Base-by-base conservation (phyloP, 192 early-diverging fungal genomes). In the Dimargaris cristalligena region DNA sequence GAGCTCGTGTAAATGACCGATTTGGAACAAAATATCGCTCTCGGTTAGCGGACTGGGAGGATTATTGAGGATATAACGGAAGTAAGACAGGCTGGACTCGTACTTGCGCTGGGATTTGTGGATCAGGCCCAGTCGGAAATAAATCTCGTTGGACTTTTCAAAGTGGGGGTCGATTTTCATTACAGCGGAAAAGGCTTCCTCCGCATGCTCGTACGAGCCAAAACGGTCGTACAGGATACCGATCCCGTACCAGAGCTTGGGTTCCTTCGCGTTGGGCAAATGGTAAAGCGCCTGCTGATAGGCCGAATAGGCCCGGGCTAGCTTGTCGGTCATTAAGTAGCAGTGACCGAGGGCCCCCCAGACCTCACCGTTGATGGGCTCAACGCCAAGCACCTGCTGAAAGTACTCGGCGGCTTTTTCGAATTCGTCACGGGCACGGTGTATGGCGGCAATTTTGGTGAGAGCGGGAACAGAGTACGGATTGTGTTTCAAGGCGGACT, bases 221-320 rank as follows among this genome's bases (percentile, higher is more conserved):
- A 94, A 99, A 26, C 92, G 84, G 65, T 97, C 94, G 63, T 99
- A 97, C 10, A 97, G 74, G 58, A 94, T 97, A 32, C 92, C 96
- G 49, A 97, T 97, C 9, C 94, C 94, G 62, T 96, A 99, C 96
- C 96, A 99, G 29, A 99, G 81, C 67, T 94, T 93, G 9, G 94
- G 91, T 63, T 96, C 96, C 85, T 90, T 93, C 45, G 90, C 84
- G 66, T 95, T 88, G 0, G 86, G 84, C n/a, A 95, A 72, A 64
- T 91, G 86, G 69, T 92, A 86, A 29, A 99, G 76, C 18, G 96
- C 96, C 69, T 94, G 87, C 74, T 97, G 94, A 62, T 99, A 99
- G 2, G 92, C 88, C 50, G 83, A 76, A 65, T 95, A 97, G 11
- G 96, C 96, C 66, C 90, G 81, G 52, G 91, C 89, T 52, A 97